Evolutionary conservation across 2,329 filamentous ascomycete genomes (phyloP).

Genomic region (Epichloe typhina): DNA sequence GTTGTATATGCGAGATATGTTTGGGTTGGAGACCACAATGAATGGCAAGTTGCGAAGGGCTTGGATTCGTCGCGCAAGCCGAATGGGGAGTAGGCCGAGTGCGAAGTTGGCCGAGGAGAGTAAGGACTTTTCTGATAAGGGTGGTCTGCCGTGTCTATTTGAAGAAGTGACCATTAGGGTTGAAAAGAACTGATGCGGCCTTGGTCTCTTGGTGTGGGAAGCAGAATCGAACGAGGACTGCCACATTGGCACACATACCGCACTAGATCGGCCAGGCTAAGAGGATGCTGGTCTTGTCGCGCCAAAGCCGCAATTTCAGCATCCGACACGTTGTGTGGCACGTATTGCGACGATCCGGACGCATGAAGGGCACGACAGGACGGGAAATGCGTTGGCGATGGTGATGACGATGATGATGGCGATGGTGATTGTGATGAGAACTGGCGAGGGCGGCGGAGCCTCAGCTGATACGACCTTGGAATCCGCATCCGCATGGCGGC

Average conservation of each 20-base stretch:
- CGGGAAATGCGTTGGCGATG: background rate
- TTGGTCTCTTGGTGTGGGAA: background rate
- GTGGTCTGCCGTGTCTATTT: slow-evolving; percentile 60
- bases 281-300: slow-evolving; percentile 60
- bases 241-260: slow-evolving; percentile 41
- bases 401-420: too few relatives aligned
- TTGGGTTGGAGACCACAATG: slow-evolving; percentile 95
- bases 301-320: slow-evolving; percentile 70
- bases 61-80: slow-evolving; percentile 87
- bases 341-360: background rate
- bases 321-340: slow-evolving; percentile 37
- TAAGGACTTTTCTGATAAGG: slow-evolving; percentile 66
- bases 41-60: slow-evolving; percentile 87
- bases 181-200: too few relatives aligned
- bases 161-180: background rate
- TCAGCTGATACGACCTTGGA: background rate
- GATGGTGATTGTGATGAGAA: background rate
- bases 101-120: slow-evolving; percentile 93
- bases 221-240: background rate
- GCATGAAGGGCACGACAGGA: background rate
- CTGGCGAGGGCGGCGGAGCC: background rate
- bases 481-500: background rate
- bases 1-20: slow-evolving; percentile 86
- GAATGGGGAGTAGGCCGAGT: slow-evolving; percentile 78
- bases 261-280: slow-evolving; percentile 80